Conservation (phyloP, 352 stramenopile species). For the Phytophthora vignae region DNA sequence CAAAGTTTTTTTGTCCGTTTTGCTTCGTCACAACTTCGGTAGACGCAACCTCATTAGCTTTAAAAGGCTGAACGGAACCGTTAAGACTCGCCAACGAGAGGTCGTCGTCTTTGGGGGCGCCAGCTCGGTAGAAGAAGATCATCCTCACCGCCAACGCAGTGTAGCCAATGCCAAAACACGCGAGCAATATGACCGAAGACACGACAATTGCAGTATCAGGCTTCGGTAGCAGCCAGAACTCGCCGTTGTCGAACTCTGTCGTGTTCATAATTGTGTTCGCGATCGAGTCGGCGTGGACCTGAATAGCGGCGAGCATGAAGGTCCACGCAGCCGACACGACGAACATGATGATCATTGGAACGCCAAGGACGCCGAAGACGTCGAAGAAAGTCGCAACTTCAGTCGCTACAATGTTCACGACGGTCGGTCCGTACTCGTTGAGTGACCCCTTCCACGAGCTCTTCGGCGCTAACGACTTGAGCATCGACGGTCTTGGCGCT, state of each 20-base stretch:
- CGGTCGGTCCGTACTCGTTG: not conserved
- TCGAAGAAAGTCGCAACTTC: conserved; percentile 28
- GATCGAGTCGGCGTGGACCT: conserved; percentile 46
- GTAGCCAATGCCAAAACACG: conserved; percentile 46
- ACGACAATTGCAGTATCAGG: conserved; percentile 30
- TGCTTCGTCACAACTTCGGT: not conserved
- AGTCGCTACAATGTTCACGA: not conserved
- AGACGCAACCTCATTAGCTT: not conserved
- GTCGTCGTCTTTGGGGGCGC: not conserved
- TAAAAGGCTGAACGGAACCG: not conserved
- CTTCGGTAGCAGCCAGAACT: conserved; percentile 56
- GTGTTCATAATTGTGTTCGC: conserved; percentile 55
- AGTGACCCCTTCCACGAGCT: not conserved
- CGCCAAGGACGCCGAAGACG: conserved; percentile 45
- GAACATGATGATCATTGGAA: conserved; percentile 57
- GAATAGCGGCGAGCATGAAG: conserved; percentile 46
- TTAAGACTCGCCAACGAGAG: not conserved
- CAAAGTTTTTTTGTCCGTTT: not conserved
- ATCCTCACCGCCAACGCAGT: conserved; percentile 42
- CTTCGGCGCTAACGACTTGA: not conserved
- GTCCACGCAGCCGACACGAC: conserved; percentile 45
- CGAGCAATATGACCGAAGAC: conserved; percentile 34
- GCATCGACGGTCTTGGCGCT: not conserved
- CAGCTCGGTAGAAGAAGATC: conserved; percentile 25
- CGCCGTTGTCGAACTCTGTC: conserved; percentile 51